phyloP scores from a whole-genome alignment of 2,329 filamentous ascomycete genomes.

The Periconia sp. region DNA sequence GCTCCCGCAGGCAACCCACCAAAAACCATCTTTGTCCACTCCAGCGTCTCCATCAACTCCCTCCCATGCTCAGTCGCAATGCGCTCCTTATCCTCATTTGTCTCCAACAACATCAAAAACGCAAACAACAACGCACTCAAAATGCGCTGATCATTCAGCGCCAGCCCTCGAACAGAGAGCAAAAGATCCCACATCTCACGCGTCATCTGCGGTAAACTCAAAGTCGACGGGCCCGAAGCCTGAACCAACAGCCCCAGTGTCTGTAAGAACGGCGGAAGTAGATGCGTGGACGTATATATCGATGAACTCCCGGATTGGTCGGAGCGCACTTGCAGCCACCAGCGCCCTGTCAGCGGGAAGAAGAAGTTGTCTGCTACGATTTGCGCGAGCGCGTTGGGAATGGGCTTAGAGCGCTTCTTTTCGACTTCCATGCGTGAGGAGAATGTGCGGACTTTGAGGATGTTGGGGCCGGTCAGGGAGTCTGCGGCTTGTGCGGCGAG shows the following conservation, averaged over 20 bases:
- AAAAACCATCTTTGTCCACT: slow-evolving; percentile 82
- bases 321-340: slow-evolving; percentile 66
- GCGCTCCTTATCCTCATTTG: slow-evolving; percentile 70
- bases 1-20: slow-evolving; percentile 48
- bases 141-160: slow-evolving; percentile 61
- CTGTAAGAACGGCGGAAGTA: slow-evolving; percentile 80
- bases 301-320: slow-evolving; percentile 37
- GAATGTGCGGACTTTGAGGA: slow-evolving; percentile 87
- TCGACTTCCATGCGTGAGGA: slow-evolving; percentile 73
- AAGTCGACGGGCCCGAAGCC: slow-evolving; percentile 76
- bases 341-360: slow-evolving; percentile 79
- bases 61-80: slow-evolving; percentile 74
- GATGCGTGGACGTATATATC: slow-evolving; percentile 71
- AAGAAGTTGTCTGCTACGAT: slow-evolving; percentile 79
- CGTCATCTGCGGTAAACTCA: slow-evolving; percentile 77
- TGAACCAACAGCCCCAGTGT: slow-evolving; percentile 83
- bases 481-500: slow-evolving; percentile 82
- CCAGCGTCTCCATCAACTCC: slow-evolving; percentile 80
- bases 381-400: slow-evolving; percentile 76
- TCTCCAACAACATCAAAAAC: slow-evolving; percentile 77
- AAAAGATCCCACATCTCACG: slow-evolving; percentile 83
- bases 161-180: slow-evolving; percentile 63
- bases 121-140: slow-evolving; percentile 76
- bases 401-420: slow-evolving; percentile 60
- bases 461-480: slow-evolving; percentile 73